Conservation (phyloP, 805 yeast species). For the Alloascoidea africana region DNA sequence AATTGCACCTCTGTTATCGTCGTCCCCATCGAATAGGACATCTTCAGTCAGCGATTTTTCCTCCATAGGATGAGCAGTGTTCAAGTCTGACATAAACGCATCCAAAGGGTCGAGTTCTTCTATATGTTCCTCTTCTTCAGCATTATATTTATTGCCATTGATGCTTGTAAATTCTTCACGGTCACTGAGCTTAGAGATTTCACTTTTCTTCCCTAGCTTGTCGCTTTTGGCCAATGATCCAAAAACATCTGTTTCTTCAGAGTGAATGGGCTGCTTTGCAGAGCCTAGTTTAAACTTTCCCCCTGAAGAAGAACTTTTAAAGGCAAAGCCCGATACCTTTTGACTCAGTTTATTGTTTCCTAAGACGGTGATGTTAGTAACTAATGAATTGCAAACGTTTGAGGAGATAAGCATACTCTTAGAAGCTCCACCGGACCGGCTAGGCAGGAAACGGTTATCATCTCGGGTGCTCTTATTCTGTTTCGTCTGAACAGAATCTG, state of each 20-base stretch:
- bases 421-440: too few species aligned
- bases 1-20: constrained; percentile 12
- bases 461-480: too few species aligned
- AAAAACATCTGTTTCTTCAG: not conserved
- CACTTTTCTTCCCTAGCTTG: too few species aligned
- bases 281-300: constrained; percentile 3
- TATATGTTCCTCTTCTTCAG: constrained; percentile 12
- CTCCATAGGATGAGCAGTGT: constrained; percentile 4
- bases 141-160: constrained; percentile 4
- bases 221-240: constrained; percentile 4
- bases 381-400: too few species aligned
- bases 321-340: too few species aligned
- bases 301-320: not conserved
- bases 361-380: too few species aligned
- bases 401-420: too few species aligned
- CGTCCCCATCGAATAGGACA: constrained; percentile 7
- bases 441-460: too few species aligned
- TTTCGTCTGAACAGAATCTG: too few species aligned
- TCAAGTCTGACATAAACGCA: constrained; percentile 22
- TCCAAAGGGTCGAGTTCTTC: constrained; percentile 31
- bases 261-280: constrained; percentile 7
- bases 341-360: too few species aligned
- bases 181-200: constrained; percentile 2
- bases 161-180: constrained; percentile 3
- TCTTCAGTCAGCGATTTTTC: constrained; percentile 2